Evolutionary conservation across 768 basidiomycete species (phyloP).

Genomic region (Flagelloscypha sp.): DNA sequence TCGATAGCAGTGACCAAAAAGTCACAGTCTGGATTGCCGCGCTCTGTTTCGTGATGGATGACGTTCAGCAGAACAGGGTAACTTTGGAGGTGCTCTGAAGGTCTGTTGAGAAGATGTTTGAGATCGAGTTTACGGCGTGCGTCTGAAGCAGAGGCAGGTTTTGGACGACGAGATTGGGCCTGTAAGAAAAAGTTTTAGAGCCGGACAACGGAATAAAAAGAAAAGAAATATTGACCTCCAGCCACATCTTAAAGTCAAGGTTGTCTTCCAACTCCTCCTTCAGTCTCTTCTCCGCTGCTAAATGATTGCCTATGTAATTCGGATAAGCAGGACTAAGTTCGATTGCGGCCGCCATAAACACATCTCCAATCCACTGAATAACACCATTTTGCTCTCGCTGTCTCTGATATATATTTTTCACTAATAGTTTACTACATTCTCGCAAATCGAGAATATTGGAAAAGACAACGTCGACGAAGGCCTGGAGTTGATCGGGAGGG

Average conservation of each 20-base stretch:
- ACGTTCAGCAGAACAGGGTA: constrained; percentile 57
- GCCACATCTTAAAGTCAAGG: constrained; percentile 50
- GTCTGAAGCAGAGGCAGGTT: constrained; percentile 61
- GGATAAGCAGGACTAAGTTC: constrained; percentile 58
- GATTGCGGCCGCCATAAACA: constrained; percentile 56
- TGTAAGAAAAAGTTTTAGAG: constrained; percentile 23
- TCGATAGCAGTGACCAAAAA: constrained; percentile 51
- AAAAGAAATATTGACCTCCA: too few species aligned
- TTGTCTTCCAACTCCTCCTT: constrained; percentile 58
- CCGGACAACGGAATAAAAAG: neutral
- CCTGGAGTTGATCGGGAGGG: constrained; percentile 37
- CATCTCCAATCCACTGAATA: constrained; percentile 54
- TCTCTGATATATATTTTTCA: constrained; percentile 51
- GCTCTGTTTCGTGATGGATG: constrained; percentile 51
- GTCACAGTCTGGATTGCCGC: constrained; percentile 52
- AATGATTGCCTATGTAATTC: constrained; percentile 49
- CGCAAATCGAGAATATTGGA: constrained; percentile 53
- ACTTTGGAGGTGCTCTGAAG: constrained; percentile 45
- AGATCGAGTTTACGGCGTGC: constrained; percentile 35
- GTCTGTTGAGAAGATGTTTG: constrained; percentile 44
- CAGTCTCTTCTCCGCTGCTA: constrained; percentile 52
- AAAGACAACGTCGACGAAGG: constrained; percentile 57
- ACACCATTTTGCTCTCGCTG: constrained; percentile 55
- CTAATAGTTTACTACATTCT: constrained; percentile 42
- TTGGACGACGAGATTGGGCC: too few species aligned